Percentiles rank a stretch among this genome's conserved stretches.
Conservation (phyloP, 2,329 filamentous ascomycete species). For the Xylariaceae sp. region DNA sequence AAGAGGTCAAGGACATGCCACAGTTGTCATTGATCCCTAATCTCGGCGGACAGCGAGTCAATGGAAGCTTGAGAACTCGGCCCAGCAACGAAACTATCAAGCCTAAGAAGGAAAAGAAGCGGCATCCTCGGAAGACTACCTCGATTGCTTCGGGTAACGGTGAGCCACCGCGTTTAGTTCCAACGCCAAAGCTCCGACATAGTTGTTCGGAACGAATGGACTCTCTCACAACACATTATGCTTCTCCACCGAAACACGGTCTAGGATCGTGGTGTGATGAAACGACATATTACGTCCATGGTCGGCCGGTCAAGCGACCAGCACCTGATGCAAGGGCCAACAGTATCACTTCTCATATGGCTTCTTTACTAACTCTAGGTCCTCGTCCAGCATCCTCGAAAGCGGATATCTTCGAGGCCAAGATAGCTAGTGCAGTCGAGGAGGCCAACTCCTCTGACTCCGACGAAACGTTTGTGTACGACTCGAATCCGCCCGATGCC, state of each 20-base stretch:
- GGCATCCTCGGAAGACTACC: slow-evolving; percentile 67
- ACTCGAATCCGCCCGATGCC: slow-evolving; percentile 81
- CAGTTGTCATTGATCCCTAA: slow-evolving; percentile 69
- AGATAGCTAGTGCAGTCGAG: slow-evolving; percentile 91
- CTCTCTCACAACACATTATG: slow-evolving; percentile 17
- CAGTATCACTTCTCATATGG: slow-evolving; percentile 37
- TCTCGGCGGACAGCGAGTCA: slow-evolving; percentile 57
- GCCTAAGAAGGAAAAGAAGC: slow-evolving; percentile 90
- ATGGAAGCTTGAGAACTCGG: slow-evolving; percentile 75
- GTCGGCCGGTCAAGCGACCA: slow-evolving; percentile 20
- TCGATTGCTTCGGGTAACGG: slow-evolving; percentile 65
- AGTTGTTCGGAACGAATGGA: slow-evolving; percentile 38
- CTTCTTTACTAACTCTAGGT: slow-evolving; percentile 42
- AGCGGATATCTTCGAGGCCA: slow-evolving; percentile 96
- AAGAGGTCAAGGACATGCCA: slow-evolving; percentile 87
- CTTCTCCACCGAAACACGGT: slow-evolving; percentile 34
- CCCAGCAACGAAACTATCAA: slow-evolving; percentile 93
- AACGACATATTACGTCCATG: slow-evolving; percentile 21
- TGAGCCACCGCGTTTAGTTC: slow-evolving; percentile 44
- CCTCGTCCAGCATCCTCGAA: slow-evolving; percentile 72
- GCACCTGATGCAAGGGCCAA: slow-evolving; percentile 23
- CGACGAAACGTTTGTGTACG: slow-evolving; percentile 97
- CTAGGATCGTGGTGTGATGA: slow-evolving; percentile 34
- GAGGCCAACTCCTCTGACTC: slow-evolving; percentile 96
- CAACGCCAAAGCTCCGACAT: slow-evolving; percentile 36